Base-by-base conservation (phyloP, 1,284 basidiomycete genomes). In the Ustanciosporium gigantosporum region DNA sequence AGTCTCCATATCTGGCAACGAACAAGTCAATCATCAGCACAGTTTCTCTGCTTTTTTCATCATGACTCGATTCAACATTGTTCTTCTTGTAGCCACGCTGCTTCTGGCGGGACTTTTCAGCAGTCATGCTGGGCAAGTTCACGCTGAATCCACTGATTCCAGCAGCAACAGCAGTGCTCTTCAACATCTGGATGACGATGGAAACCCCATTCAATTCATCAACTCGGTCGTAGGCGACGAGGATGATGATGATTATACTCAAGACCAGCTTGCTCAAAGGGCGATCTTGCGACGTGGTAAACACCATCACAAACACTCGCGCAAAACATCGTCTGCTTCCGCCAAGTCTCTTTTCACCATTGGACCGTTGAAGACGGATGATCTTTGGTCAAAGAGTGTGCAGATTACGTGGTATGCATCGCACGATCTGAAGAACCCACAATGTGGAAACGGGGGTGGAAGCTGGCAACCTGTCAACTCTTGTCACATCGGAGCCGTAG, bases 351-450 rank as follows among this genome's bases (percentile, higher is more conserved):
- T 43, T 9, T 64, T 50, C 51, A 65, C 62, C 19, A 24, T 57
- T 25, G 60, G 55, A 11, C 57, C 64, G 6, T 24, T 31, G 4
- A 22, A 34, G 16, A 17, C 24, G 11, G 62, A 65, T 49, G 5
- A 48, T 25, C 22, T 71, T 29, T 65, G 56, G 55, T 25, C 20
- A 8, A 39, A 44, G 22, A 29, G 42, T 23, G 45, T 70, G 14
- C 46, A 67, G 42, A 65, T 74, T 51, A 76, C 72, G 23, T 76
- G 72, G 72, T 73, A 76, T 48, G 64, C 70, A 2, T 52, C 60
- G 32, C 36, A 74, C 24, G 74, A 76, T 41, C 58, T 76, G 23
- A 38, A 52, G 36, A 64, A 68, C 47, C 74, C 74, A 11, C 61
- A 66, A 36, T 76, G 74, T 53, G 68, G 70, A 21, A 51, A 67